Evolutionary conservation across 805 yeast species (phyloP), one percentile per base, ranked within the genome.

Genomic region (Kockiozyma suomiensis): DNA sequence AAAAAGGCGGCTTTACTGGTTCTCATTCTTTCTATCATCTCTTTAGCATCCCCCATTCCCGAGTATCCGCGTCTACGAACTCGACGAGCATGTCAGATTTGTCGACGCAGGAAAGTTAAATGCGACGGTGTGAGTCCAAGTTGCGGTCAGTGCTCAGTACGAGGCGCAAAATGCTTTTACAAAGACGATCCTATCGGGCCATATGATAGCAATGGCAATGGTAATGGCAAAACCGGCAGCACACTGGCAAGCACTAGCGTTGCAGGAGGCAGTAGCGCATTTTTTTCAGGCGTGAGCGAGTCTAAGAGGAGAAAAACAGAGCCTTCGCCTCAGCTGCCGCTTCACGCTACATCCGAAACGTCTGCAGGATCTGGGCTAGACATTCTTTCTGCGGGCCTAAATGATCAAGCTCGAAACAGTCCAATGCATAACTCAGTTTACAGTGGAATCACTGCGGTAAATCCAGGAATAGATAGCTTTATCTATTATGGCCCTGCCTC

Each of bases 401-500:
- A 23, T 13, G 43, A 41, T 23, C 19, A 19, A 41, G 19, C 19
- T 2, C 28, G 28, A 13, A 35, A 35, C 23, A 52, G 52, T 48
- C 58, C 66, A 17, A 41, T 62, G 33, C 65, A 60, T 55, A 54
- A 40, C 41, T 46, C 66, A 15, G 54, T 62, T 3, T 56, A 56
- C 49, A 50, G 58, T 32, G 66, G 66, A 15, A 35, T 62, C 10
- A 62, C 61, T 13, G 64, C 66, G 7, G 30, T 37, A 1, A 56
- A 60, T 32, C 56, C 66, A 5, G 55, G 54, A 13, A 32, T 49
- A 15, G 66, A 62, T 13, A 56, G 61, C 17, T 62, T 62, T 48
- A 54, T 62, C n/a, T 62, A 62, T 42, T 62, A 62, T 50, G 66
- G 66, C 12, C 66, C 66, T 13, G 66, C 66, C 10, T 60, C 66